A percentile compares a stretch with the other conserved stretches of the same genome.
Evolutionary conservation across 306 rosid genomes (phyloP).

Genomic region (Benincasa hispida): DNA sequence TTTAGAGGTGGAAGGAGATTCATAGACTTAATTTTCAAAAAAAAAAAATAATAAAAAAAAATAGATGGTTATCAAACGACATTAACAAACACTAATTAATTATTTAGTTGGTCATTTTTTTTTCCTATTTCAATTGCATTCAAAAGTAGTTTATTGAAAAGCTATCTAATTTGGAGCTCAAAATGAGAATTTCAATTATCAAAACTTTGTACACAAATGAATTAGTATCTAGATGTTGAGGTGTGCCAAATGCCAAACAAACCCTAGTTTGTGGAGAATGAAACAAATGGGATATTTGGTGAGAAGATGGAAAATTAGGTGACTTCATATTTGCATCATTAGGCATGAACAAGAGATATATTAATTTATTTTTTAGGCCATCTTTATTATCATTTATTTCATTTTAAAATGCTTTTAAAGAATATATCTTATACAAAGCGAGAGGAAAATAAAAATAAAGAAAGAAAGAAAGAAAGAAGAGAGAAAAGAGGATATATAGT

Average conservation of each 20-base stretch:
- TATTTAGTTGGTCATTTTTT: too few species aligned
- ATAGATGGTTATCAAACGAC: too few species aligned
- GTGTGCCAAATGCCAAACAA: background rate
- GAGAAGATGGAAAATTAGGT: background rate
- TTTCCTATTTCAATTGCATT: too few species aligned
- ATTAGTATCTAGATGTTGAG: too few species aligned
- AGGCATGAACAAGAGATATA: background rate
- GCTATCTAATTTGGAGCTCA: too few species aligned
- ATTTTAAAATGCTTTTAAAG: background rate
- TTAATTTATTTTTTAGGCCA: background rate
- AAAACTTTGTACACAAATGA: too few species aligned
- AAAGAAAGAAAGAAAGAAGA: background rate
- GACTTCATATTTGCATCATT: background rate
- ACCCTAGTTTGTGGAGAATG: background rate
- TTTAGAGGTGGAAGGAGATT: too few species aligned
- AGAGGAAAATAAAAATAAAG: background rate
- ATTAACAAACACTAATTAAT: too few species aligned
- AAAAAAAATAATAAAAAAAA: too few species aligned
- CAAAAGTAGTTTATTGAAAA: too few species aligned
- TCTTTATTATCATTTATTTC: background rate
- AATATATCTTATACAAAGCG: background rate
- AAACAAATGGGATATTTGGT: background rate
- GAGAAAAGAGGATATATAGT: constrained; percentile 1
- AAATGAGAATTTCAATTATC: too few species aligned
- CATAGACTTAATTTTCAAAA: too few species aligned